Percentiles rank a stretch among this genome's conserved stretches.
phyloP scores from a whole-genome alignment of 495 filamentous ascomycete species.

The Penicillium pulvis region DNA sequence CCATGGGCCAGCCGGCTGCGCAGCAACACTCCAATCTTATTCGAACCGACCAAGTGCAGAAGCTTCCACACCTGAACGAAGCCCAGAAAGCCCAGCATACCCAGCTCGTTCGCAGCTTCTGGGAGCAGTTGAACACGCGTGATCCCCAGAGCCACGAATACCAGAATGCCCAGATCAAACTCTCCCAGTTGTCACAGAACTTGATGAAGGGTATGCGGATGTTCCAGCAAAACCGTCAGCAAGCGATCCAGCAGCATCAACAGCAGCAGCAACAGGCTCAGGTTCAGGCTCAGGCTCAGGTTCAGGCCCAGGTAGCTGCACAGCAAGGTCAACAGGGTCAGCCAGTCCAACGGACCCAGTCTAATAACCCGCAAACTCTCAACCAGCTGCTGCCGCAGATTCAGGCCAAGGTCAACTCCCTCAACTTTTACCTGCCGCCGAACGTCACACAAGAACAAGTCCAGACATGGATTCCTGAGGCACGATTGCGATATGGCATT shows the following conservation, averaged over 20 bases:
- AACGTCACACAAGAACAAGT: constrained; percentile 48
- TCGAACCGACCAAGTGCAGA: constrained; percentile 54
- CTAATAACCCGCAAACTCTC: constrained; percentile 44
- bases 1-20: constrained; percentile 35
- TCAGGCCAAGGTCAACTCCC: constrained; percentile 46
- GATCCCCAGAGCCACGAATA: constrained; percentile 58
- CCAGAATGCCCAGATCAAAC: constrained; percentile 61
- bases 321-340: constrained; percentile 34
- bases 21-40: constrained; percentile 52
- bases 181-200: constrained; percentile 65
- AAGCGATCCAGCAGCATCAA: constrained; percentile 37
- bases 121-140: constrained; percentile 61
- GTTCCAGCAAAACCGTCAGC: constrained; percentile 47
- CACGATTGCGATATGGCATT: constrained; percentile 54
- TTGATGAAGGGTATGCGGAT: constrained; percentile 59
- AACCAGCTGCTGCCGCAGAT: constrained; percentile 46
- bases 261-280: constrained; percentile 6
- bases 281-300: constrained; percentile 4
- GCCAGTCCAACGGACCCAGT: constrained; percentile 38
- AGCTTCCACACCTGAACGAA: constrained; percentile 52
- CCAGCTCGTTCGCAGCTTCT: constrained; percentile 60
- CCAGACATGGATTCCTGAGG: constrained; percentile 53
- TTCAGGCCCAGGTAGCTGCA: constrained; percentile 3
- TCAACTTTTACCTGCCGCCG: constrained; percentile 51
- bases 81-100: constrained; percentile 70